Evolutionary conservation across 1,284 basidiomycete genomes (phyloP), one percentile per base, ranked within the genome.

Genomic region (Apiotrichum montevideense): DNA sequence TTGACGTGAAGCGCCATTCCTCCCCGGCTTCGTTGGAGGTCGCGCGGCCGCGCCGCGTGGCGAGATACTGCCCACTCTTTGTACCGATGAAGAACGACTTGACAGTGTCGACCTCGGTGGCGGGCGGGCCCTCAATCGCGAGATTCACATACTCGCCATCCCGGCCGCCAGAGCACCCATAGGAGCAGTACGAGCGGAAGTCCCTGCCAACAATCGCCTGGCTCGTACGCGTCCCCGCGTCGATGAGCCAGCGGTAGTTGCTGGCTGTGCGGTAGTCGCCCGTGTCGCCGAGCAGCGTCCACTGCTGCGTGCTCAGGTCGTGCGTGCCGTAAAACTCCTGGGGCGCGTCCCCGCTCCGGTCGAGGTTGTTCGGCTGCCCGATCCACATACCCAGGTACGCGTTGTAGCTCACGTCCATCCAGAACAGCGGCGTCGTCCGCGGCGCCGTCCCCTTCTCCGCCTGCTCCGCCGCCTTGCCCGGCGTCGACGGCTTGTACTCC

Each of bases 331-430:
- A 61, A 41, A 55, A 29, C 44, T 51, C 39, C 56, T 61, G 59
- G 3, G 54, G 39, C 13, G 46, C 48, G 0, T 50, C 37, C 6
- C 51, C 56, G 35, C 43, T 48, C 51, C 54, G 52, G 55, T 60
- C 53, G 42, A 47, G 14, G 35, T 29, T 34, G 35, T 56, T 44
- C 3, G 59, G 59, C 54, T 61, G 51, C 11, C 29, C 56, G 44
- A 61, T 48, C 44, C 48, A 61, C 35, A 58, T 34, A 14, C 59
- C 59, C 11, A 61, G 56, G 44, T 55, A 52, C 3, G 59, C 59
- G 21, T 52, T 55, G 32, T 42, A 61, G 15, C 39, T 47, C 45
- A 58, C 59, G 51, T 61, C 59, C 54, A 55, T 56, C 21, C 49
- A 47, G 48, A 58, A 61, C 6, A 61, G 54, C 2, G 50, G 54